Conservation (phyloP, 768 basidiomycete genomes). For the Trametes cinnabarina region DNA sequence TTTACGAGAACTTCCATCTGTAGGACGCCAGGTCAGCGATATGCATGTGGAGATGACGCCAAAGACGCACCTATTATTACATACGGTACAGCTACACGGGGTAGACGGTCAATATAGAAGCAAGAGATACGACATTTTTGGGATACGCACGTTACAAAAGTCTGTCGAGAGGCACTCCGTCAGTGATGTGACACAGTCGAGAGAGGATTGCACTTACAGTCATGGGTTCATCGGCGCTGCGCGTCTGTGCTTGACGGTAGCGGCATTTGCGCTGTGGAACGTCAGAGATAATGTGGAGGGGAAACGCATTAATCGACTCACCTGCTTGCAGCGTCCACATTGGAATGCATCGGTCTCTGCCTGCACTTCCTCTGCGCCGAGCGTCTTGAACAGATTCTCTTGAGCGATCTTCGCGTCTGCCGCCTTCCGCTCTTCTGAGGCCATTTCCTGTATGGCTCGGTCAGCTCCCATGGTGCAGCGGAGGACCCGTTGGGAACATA, state of each 20-base stretch:
- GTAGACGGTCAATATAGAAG: slow-evolving; percentile 4
- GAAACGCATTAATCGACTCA: slow-evolving; percentile 26
- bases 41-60: background rate
- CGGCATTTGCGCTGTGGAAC: slow-evolving; percentile 68
- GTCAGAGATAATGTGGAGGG: background rate
- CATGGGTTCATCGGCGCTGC: slow-evolving; percentile 99
- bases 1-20: slow-evolving; percentile 67
- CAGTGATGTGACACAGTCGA: background rate
- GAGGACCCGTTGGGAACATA: too few relatives aligned
- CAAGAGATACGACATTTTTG: background rate
- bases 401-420: slow-evolving; percentile 79
- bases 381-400: slow-evolving; percentile 86
- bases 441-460: slow-evolving; percentile 72
- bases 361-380: slow-evolving; percentile 84
- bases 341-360: slow-evolving; percentile 99
- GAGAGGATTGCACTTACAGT: slow-evolving; percentile 56
- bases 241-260: slow-evolving; percentile 95
- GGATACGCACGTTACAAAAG: slow-evolving; percentile 77
- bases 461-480: too few relatives aligned
- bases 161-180: slow-evolving; percentile 40
- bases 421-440: slow-evolving; percentile 85
- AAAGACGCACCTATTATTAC: slow-evolving; percentile 51
- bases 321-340: slow-evolving; percentile 92
- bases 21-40: background rate
- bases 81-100: slow-evolving; percentile 56